These are phyloP conservation scores for Mycena leptocephala DNA, from an alignment of 768 basidiomycete genomes.

Conservation along the genomic window DNA sequence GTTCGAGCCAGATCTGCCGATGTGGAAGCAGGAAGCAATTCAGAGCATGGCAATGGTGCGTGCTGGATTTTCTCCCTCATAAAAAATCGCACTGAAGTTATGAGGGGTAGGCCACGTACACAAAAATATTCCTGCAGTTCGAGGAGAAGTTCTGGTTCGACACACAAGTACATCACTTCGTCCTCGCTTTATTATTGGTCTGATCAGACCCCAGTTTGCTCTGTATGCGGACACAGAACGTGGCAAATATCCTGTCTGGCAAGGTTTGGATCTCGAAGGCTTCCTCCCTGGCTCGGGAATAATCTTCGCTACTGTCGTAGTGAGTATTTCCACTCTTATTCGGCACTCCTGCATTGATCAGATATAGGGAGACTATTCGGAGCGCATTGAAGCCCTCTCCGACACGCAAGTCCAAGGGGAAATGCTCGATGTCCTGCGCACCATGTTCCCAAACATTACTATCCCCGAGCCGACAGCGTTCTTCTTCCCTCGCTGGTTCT, in stretches of 20 bases:
- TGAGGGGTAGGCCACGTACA: no score
- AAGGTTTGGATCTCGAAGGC: conserved; percentile 70
- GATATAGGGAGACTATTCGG: conserved; percentile 74
- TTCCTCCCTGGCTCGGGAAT: conserved; percentile 77
- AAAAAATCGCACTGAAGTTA: no score
- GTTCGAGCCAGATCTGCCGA: conserved; percentile 72
- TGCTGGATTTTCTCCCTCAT: no score
- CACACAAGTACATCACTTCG: conserved; percentile 48
- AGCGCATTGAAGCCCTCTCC: conserved; percentile 70
- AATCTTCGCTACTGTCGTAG: conserved; percentile 70
- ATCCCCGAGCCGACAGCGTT: conserved; percentile 74
- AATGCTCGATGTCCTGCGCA: conserved; percentile 68
- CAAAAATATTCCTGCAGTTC: conserved; percentile 81
- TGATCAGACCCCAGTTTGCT: conserved; percentile 56
- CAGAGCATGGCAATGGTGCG: conserved; percentile 69
- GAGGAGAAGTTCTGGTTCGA: conserved; percentile 71
- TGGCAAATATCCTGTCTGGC: conserved; percentile 80
- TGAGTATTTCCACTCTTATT: not conserved
- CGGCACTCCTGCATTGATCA: not conserved
- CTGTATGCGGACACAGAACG: conserved; percentile 72
- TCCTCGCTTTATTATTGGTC: not conserved
- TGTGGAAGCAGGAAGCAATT: conserved; percentile 77
- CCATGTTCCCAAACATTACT: conserved; percentile 71
- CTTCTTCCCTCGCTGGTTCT: conserved; percentile 69
- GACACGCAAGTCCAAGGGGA: conserved; percentile 65